Base-by-base conservation (phyloP, 768 basidiomycete species). In the Trametes cinnabarina region DNA sequence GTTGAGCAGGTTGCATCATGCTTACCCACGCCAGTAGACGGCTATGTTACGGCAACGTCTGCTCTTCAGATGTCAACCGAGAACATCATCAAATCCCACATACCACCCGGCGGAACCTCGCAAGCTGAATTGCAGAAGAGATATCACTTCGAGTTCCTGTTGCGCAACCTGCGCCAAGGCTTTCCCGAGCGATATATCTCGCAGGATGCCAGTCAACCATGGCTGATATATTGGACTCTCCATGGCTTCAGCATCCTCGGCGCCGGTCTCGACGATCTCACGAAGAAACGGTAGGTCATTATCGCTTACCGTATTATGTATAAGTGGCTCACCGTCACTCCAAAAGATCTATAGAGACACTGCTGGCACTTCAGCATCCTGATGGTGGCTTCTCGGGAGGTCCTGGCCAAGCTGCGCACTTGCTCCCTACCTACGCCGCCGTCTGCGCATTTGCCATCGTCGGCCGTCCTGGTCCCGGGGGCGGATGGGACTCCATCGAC, bases 131-230 rank as follows among this genome's bases (percentile, higher is more conserved):
- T 95, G 4, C 76, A 89, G 39, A 83, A 80, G 66, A 79, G 81
- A 41, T 70, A 77, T 2, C 94, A 97, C 69, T 75, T 94, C 63
- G 82, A 88, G 59, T 96, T 84, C 67, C 82, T 96, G 22, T 77
- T 84, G 1, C 79, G 86, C 23, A 83, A 87, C 60, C 79, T 93
- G 51, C 67, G 86, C 8, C 89, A 93, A 67, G 86, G 92, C 2
- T 89, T 98, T 42, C 92, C 94, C 0, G 75, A 79, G 11, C 78
- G 86, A 54, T 98, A 92, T 69, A 79, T 77, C 19, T 86, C 85
- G 44, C 89, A 98, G 66, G 97, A 98, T 69, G 95, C 96, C 0
- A 94, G 92, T 63, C 88, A 96, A 65, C 90, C 97, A 0, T 98
- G 97, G 97, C 75, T 98, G 26, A 70, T 98, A 58, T 98, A 91